A percentile compares a stretch with the other conserved stretches of the same genome.
phyloP scores from a whole-genome alignment of 176 grass and related monocot species.

The Carex pumila region DNA sequence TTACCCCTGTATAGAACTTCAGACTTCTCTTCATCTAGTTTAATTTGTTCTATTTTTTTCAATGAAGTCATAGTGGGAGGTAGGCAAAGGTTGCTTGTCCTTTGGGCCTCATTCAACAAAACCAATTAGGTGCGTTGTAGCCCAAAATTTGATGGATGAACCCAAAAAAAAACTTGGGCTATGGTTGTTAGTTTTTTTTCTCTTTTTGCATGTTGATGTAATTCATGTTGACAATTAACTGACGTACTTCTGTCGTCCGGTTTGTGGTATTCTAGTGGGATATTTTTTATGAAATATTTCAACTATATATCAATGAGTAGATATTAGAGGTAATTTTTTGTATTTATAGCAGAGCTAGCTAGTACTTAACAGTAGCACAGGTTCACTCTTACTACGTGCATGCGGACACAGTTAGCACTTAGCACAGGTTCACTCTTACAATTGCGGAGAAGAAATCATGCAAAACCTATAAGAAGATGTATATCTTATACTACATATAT shows the following conservation, averaged over 20 bases:
- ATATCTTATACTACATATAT: background rate
- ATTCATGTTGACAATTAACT: background rate
- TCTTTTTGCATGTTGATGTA: background rate
- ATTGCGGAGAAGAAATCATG: background rate
- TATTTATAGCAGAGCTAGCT: background rate
- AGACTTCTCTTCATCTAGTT: background rate
- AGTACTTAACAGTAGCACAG: background rate
- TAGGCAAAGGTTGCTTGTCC: background rate
- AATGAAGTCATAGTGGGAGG: background rate
- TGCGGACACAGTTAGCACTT: no score
- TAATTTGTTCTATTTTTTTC: background rate
- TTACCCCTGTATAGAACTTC: background rate
- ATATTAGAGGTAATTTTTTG: background rate
- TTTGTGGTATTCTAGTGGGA: background rate
- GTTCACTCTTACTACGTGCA: background rate
- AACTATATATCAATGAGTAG: background rate
- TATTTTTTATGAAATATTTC: background rate
- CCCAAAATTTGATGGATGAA: background rate
- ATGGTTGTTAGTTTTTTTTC: no score
- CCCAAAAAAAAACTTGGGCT: background rate
- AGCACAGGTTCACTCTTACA: no score
- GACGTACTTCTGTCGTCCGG: background rate
- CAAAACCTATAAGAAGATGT: background rate
- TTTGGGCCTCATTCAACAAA: background rate
- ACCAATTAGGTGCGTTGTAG: background rate